Base-by-base conservation (phyloP, 2,329 filamentous ascomycete species). In the Trichophyton simii region DNA sequence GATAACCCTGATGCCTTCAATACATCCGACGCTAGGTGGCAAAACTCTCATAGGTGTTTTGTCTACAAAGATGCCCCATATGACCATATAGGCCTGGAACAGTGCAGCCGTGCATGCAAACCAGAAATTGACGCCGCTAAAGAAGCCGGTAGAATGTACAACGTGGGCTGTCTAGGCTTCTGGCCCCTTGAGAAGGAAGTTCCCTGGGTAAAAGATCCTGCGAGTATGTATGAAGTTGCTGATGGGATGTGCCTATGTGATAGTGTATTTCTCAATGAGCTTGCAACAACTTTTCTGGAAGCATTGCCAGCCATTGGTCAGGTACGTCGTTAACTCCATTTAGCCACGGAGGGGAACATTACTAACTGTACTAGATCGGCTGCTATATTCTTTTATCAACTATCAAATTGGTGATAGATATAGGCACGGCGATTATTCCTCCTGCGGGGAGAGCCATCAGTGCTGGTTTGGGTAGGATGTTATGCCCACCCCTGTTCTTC, bases 91-190 rank as follows among this genome's bases (percentile, higher is more conserved):
- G 59, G 50, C 42, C 8, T 13, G 8, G 36, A 44, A 13, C 15
- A 20, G 22, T 61, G 60, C 52, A 15, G 15, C 25, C 20, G 57
- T 8, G 50, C 57, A n/a, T 61, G 60, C 31, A 44, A 15, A 28
- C 50, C 28, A 13, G 50, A 61, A 61, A 61, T 61, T 18, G 60
- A 61, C 15, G 15, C 36, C 50, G 50, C 60, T 25, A 57, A 58
- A 46, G 60, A 58, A 61, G 60, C 57, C 13, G 20, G 34, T 38
- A 58, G 60, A 57, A 38, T 41, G 20, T 57, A 57, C 52, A 61
- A 61, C 60, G 36, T 42, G n/a, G 46, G 60, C 36, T 61, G 58
- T n/a, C 18, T 59, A n/a, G 58, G n/a, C 28, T 59, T 48, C 9
- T 59, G 48, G n/a, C 58, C 58, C 9, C 13, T 20, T n/a, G 58